These are phyloP conservation scores for Pyricularia grisea DNA, from an alignment of 2,329 filamentous ascomycete genomes.

Conservation along the genomic window DNA sequence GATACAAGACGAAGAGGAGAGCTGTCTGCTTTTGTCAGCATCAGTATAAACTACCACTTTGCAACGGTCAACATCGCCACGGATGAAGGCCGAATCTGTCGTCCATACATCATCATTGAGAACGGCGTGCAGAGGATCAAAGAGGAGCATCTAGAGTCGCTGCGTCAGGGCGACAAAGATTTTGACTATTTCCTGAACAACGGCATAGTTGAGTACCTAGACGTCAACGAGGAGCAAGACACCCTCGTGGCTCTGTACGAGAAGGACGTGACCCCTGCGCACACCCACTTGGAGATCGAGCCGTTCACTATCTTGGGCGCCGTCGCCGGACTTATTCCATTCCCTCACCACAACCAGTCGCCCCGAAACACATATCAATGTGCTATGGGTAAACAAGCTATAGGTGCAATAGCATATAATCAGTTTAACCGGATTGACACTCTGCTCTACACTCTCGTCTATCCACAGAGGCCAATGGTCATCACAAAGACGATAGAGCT, in stretches of 20 bases:
- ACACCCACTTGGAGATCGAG: constrained; percentile 94
- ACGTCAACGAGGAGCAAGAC: constrained; percentile 98
- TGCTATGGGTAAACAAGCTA: constrained; percentile 99
- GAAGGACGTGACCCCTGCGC: constrained; percentile 68
- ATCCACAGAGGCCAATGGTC: constrained; percentile 95
- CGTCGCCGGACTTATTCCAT: constrained; percentile 92
- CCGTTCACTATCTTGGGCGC: constrained; percentile 95
- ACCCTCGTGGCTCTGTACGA: constrained; percentile 88
- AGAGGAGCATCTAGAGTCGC: constrained; percentile 64
- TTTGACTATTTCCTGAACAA: constrained; percentile 92
- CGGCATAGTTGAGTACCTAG: constrained; percentile 90
- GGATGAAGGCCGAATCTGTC: constrained; percentile 92
- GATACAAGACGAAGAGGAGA: constrained; percentile 80
- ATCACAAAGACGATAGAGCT: constrained; percentile 95
- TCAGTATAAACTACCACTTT: constrained; percentile 91
- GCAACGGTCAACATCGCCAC: constrained; percentile 90
- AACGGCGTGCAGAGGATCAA: constrained; percentile 76
- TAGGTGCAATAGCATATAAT: constrained; percentile 95
- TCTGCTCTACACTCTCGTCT: constrained; percentile 90
- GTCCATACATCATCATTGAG: constrained; percentile 92
- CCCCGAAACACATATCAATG: constrained; percentile 98
- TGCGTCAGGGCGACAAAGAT: constrained; percentile 74
- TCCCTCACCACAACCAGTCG: constrained; percentile 98
- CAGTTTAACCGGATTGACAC: constrained; percentile 97
- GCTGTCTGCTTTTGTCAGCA: constrained; percentile 92